A percentile compares a stretch with the other conserved stretches of the same genome.
These are phyloP conservation scores for Phytophthora fragariae DNA, from an alignment of 352 stramenopile genomes.

Conservation along the genomic window DNA sequence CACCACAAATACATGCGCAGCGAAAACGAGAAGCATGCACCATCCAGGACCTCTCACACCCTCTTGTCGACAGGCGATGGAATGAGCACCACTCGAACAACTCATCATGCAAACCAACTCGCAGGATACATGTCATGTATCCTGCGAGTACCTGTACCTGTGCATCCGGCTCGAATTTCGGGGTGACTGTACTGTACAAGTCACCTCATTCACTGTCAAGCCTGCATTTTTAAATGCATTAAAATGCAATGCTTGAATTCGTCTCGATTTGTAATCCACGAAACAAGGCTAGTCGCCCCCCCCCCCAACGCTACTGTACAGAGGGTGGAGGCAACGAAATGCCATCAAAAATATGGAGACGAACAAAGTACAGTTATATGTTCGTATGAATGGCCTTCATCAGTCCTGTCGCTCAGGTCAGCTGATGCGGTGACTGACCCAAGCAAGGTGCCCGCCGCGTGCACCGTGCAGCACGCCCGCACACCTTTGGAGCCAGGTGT, in stretches of 20 bases:
- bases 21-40: constrained; percentile 1
- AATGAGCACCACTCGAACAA: not conserved
- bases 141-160: not conserved
- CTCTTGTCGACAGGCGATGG: not conserved
- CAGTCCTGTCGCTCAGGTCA: constrained; percentile 5
- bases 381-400: too few relatives aligned
- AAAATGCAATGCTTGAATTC: constrained; percentile 15
- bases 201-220: not conserved
- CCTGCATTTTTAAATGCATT: too few relatives aligned
- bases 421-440: constrained; percentile 25
- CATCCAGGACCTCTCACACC: not conserved
- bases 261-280: constrained; percentile 20
- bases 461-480: not conserved
- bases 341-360: not conserved
- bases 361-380: not conserved
- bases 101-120: not conserved
- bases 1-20: not conserved
- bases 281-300: not conserved
- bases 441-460: too few relatives aligned
- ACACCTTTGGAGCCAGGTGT: constrained; percentile 20
- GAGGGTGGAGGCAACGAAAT: constrained; percentile 3
- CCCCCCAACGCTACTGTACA: constrained; percentile 12
- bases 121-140: too few relatives aligned
- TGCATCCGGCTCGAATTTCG: constrained; percentile 20
- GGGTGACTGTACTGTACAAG: constrained; percentile 9